Evolutionary conservation across 2,329 filamentous ascomycete genomes (phyloP), one percentile per base, ranked within the genome.

Genomic region (Cladobotryum protrusum): DNA sequence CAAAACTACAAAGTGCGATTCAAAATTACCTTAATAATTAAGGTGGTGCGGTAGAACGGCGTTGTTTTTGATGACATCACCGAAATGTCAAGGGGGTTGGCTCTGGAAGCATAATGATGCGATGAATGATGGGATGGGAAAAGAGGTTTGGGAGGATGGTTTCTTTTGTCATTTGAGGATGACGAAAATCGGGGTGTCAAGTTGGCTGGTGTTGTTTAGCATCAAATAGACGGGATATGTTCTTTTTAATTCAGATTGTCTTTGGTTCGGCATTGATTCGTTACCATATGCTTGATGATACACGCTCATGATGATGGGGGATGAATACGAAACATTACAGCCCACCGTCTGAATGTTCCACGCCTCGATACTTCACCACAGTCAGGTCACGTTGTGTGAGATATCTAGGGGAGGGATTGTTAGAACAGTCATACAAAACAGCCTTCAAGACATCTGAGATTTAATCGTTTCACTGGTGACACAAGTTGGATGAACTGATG

Each of bases 1-100:
- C 78, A 43, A 86, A 83, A 69, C 75, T 97, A 63, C 90, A 96
- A 73, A 89, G 87, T 63, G 76, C 82, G 43, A 82, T 86, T 59
- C 75, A 81, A 57, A 77, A 74, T 59, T 86, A 85, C 64, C 72
- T 85, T 49, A 78, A 80, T 59, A 79, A 75, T 68, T 85, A 72
- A 68, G 45, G 19, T 19, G 17, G 18, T 32, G 43, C 2, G 36
- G n/a, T 13, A 13, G 9, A 17, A 9, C 6, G 11, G 24, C 6
- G 24, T 9, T 29, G 24, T 29, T 29, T n/a, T 29, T 9, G 24
- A 29, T 29, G 6, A 9, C 6, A 8, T 9, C 6, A 9, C 24
- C 11, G 24, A 8, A 29, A 9, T 29, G 24, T 6, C 6, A 8
- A 8, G 24, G 24, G 24, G 24, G 24, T 29, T 29, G 24, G 24